Conservation (phyloP, 2,329 filamentous ascomycete genomes). For the Hypoxylon sp. region DNA sequence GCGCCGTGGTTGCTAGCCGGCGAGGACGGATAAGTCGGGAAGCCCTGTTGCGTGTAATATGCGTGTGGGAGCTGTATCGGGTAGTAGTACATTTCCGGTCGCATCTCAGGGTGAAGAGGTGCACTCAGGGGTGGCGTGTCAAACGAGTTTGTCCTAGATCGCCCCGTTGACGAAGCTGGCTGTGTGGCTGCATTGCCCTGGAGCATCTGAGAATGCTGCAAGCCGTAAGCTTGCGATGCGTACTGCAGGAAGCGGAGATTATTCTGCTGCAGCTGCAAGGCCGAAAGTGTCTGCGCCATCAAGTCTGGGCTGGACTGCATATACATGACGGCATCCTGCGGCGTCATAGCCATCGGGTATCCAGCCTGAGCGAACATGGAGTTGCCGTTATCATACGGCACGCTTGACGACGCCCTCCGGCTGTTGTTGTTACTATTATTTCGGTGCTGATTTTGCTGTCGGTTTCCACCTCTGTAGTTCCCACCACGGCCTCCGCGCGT, state of each 20-base stretch:
- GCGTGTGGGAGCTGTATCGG: constrained; percentile 51
- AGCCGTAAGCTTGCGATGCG: constrained; percentile 52
- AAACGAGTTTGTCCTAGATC: constrained; percentile 69
- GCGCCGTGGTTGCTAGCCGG: constrained; percentile 56
- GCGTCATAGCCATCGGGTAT: constrained; percentile 52
- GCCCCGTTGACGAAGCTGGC: constrained; percentile 52
- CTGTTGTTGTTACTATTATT: constrained; percentile 51
- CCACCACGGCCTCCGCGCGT: constrained; percentile 56
- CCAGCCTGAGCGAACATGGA: constrained; percentile 51
- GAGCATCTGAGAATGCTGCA: constrained; percentile 55
- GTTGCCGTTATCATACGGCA: constrained; percentile 59
- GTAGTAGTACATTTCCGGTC: constrained; percentile 64
- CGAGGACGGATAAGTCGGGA: constrained; percentile 64
- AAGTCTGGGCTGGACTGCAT: constrained; percentile 51
- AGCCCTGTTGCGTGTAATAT: constrained; percentile 59
- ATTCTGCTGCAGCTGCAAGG: constrained; percentile 56
- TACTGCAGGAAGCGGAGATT: constrained; percentile 56
- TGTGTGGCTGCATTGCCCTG: constrained; percentile 47
- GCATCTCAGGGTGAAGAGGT: constrained; percentile 63
- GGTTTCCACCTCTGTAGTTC: constrained; percentile 56
- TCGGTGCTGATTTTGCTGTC: constrained; percentile 49
- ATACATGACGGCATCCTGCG: constrained; percentile 60
- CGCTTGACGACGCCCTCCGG: constrained; percentile 61
- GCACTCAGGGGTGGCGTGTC: constrained; percentile 68
- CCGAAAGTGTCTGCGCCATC: constrained; percentile 55